Evolutionary conservation across 768 basidiomycete genomes (phyloP).

Genomic region (Lactifluus pinguis): DNA sequence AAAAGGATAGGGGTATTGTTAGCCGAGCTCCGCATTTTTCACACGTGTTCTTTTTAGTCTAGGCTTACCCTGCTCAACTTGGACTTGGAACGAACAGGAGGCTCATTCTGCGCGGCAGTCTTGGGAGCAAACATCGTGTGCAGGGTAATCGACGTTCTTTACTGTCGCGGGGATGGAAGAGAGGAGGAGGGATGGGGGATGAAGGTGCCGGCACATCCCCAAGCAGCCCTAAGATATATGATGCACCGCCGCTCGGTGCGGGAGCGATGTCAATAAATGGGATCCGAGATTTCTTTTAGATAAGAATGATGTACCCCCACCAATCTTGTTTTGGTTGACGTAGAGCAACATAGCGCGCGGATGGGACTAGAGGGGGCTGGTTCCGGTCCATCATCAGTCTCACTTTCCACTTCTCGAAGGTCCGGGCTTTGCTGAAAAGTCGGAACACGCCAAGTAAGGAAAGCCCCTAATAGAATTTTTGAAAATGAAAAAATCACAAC

Average conservation of each 20-base stretch:
- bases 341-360: too few species aligned
- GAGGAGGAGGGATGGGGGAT: not conserved
- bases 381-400: not conserved
- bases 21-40: too few species aligned
- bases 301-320: not conserved
- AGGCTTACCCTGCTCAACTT: not conserved
- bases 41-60: not conserved
- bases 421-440: not conserved
- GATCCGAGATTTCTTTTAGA: constrained; percentile 5
- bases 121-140: not conserved
- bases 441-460: not conserved
- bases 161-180: not conserved
- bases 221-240: constrained; percentile 9
- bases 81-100: not conserved
- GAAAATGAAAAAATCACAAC: not conserved
- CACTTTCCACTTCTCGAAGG: not conserved
- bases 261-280: not conserved
- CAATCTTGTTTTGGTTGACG: not conserved
- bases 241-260: not conserved
- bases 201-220: not conserved
- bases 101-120: not conserved
- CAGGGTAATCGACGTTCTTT: not conserved
- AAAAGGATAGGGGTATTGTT: not conserved
- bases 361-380: not conserved
- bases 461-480: not conserved